Evolutionary conservation across 139 green algal species (phyloP).

Genomic region (Chlorella ohadii): DNA sequence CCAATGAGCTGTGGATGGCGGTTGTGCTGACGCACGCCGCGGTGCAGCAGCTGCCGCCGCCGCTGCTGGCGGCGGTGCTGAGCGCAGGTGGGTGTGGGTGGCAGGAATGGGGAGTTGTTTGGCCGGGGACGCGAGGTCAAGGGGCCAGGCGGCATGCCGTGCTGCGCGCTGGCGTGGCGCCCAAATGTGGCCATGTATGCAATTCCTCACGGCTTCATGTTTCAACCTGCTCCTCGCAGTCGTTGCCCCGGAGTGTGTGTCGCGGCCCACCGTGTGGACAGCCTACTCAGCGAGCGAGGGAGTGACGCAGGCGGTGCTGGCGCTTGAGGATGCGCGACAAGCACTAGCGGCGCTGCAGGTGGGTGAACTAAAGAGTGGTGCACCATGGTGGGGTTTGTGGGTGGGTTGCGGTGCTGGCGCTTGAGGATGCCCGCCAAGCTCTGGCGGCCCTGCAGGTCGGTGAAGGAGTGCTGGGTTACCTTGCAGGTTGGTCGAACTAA

Average conservation of each 20-base stretch:
- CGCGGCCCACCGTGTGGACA: constrained; percentile 36
- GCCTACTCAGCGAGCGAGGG: constrained; percentile 59
- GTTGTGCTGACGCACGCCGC: constrained; percentile 71
- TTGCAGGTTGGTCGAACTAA: no score
- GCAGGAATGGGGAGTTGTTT: no score
- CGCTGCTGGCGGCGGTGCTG: constrained; percentile 26
- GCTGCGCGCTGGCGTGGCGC: no score
- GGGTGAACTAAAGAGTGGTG: background rate
- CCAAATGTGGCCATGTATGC: no score
- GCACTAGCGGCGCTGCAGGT: constrained; percentile 67
- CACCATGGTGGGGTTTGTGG: no score
- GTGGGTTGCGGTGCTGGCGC: no score
- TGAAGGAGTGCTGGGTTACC: no score
- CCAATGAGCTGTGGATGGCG: constrained; percentile 94
- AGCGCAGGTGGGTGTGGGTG: background rate
- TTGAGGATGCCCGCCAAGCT: no score
- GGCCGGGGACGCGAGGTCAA: no score
- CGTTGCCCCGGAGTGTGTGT: constrained; percentile 60
- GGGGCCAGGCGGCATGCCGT: no score
- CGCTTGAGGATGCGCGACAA: constrained; percentile 63
- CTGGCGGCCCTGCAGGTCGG: no score
- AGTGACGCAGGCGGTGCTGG: constrained; percentile 56
- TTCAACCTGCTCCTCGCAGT: constrained; percentile 51
- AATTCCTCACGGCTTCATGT: no score
- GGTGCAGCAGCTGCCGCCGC: constrained; percentile 7